These are phyloP conservation scores for Dipodascus geniculatus DNA, from an alignment of 805 yeast genomes.

Conservation along the genomic window DNA sequence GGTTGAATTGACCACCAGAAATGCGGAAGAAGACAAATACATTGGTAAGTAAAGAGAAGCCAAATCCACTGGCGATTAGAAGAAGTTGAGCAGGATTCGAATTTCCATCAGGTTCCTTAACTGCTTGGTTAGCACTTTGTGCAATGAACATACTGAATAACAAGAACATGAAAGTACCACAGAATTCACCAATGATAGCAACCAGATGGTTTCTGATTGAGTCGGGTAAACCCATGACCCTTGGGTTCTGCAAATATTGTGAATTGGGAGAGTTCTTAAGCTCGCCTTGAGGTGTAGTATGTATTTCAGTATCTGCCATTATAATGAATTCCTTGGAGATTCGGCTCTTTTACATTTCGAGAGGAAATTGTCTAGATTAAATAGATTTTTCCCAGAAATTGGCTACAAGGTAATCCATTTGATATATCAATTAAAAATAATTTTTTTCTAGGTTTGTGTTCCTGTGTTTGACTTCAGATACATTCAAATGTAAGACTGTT, in stretches of 20 bases:
- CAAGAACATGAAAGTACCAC: constrained; percentile 76
- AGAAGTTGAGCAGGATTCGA: constrained; percentile 57
- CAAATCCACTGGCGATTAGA: constrained; percentile 80
- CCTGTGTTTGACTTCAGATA: too few relatives aligned
- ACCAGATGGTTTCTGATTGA: constrained; percentile 46
- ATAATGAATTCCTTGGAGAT: too few relatives aligned
- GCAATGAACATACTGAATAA: constrained; percentile 78
- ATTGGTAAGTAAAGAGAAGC: constrained; percentile 69
- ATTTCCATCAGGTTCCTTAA: constrained; percentile 27
- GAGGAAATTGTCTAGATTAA: neutral
- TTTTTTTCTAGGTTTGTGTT: too few relatives aligned
- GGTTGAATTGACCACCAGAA: constrained; percentile 85
- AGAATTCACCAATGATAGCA: constrained; percentile 70
- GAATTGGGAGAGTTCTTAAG: neutral
- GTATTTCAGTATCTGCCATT: neutral
- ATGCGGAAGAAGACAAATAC: constrained; percentile 60
- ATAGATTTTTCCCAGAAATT: neutral
- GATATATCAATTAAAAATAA: too few relatives aligned
- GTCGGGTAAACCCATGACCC: constrained; percentile 29
- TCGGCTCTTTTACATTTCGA: too few relatives aligned
- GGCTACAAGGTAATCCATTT: too few relatives aligned
- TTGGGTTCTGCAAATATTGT: neutral
- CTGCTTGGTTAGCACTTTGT: constrained; percentile 62
- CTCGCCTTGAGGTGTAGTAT: neutral
- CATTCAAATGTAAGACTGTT: too few relatives aligned